Base-by-base conservation (phyloP, 2,329 filamentous ascomycete species). In the Alternaria solani region DNA sequence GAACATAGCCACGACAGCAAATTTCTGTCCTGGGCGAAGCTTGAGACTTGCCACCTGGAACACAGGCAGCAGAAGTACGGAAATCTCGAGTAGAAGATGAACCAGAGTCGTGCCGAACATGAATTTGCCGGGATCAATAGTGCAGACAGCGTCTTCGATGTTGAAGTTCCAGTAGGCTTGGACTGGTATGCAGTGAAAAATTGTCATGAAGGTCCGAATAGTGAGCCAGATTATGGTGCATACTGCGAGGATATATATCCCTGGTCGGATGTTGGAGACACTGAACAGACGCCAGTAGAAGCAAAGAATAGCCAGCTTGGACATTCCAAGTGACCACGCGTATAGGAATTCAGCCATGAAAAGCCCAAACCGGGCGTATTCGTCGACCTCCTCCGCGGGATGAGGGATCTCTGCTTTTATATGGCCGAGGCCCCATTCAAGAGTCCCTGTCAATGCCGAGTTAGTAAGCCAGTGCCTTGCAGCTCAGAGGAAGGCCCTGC, bases 1-100 rank as follows among this genome's bases (percentile, higher is more conserved):
- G 36, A 51, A 51, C 48, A 51, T 51, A 12, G n/a, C 34, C 23
- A 41, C 48, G 18, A 51, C 48, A 41, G 48, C 48, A 20, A 51
- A 26, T 16, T 51, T 51, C 2, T 51, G 48, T 7, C 36, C 36
- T 6, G 38, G 14, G 18, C 48, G 48, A 51, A 51, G 48, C 14
- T 30, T 36, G 7, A 51, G 34, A 39, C 25, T 51, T 11, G 32
- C 36, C 14, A 51, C 36, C 48, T 51, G 48, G 23, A 39, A 20
- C 8, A 39, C 38, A 11, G 38, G 38, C n/a, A 39, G n/a, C 18
- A 39, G 18, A 8, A 39, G 8, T n/a, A 39, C 38, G 6, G 38
- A 39, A 6, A 39, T 39, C 5, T 39, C 38, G 4, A 39, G 38
- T 7, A 39, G 9, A 7, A 39, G 38, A 39, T 39, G 38, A 18